phyloP scores from a whole-genome alignment of 2,329 filamentous ascomycete species.

The Tolypocladium amazonense region DNA sequence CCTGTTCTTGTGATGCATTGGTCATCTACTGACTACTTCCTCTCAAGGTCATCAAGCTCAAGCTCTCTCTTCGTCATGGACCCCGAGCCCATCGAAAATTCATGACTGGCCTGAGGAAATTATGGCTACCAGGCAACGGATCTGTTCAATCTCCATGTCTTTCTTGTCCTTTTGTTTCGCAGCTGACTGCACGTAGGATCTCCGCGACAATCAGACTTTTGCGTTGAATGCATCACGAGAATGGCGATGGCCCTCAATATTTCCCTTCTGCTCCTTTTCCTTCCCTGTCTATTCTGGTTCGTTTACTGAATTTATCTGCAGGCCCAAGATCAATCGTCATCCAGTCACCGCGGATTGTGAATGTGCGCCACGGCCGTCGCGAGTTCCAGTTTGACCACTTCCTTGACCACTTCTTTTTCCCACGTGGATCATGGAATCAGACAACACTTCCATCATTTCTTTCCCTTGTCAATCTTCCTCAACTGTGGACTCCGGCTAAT shows the following conservation, averaged over 20 bases:
- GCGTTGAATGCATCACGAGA: neutral
- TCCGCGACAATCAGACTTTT: neutral
- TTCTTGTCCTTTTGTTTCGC: neutral
- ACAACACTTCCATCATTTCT: no score
- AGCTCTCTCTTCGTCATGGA: neutral
- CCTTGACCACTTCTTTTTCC: no score
- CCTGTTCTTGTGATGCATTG: neutral
- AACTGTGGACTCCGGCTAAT: no score
- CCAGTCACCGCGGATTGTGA: neutral
- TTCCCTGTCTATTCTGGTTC: no score
- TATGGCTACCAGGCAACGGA: neutral
- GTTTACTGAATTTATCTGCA: no score
- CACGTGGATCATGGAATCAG: no score
- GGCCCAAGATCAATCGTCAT: neutral
- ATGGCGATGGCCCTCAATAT: neutral
- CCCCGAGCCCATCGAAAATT: neutral
- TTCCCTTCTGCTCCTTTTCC: no score
- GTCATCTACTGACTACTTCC: neutral
- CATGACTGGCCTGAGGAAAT: neutral
- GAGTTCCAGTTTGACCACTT: neutral
- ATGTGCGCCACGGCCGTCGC: neutral
- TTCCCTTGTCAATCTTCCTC: no score
- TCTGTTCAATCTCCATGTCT: neutral
- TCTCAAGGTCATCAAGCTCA: neutral
- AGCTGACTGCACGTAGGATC: neutral